These are phyloP conservation scores for Colletotrichum sp. DNA, from an alignment of 2,329 filamentous ascomycete species.

Conservation along the genomic window DNA sequence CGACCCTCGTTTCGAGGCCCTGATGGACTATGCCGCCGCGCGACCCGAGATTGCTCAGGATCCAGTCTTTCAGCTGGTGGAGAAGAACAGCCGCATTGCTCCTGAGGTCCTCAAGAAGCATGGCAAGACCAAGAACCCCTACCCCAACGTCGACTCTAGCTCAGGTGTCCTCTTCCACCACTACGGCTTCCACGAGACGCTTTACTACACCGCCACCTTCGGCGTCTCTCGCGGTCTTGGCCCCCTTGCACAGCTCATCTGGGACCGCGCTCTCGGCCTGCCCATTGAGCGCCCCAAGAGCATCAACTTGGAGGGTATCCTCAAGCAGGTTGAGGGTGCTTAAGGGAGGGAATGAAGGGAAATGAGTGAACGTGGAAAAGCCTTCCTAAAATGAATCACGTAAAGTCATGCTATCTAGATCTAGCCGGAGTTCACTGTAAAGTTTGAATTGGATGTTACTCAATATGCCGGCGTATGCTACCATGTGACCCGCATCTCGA, in stretches of 20 bases:
- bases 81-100: slow-evolving; percentile 90
- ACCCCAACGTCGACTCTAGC: slow-evolving; percentile 93
- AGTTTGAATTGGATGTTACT: not conserved
- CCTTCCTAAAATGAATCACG: not conserved
- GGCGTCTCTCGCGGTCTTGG: slow-evolving; percentile 77
- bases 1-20: slow-evolving; percentile 92
- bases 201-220: slow-evolving; percentile 87
- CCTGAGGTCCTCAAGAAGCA: slow-evolving; percentile 91
- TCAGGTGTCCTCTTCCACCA: slow-evolving; percentile 97
- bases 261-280: slow-evolving; percentile 91
- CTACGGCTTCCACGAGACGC: slow-evolving; percentile 95
- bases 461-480: not conserved
- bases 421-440: slow-evolving; percentile 5
- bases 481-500: not conserved
- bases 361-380: not conserved
- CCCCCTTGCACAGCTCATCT: slow-evolving; percentile 91
- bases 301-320: slow-evolving; percentile 87
- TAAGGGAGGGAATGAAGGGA: slow-evolving; percentile 25
- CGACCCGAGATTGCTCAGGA: slow-evolving; percentile 85
- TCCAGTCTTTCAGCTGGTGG: slow-evolving; percentile 92
- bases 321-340: slow-evolving; percentile 66
- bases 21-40: slow-evolving; percentile 92
- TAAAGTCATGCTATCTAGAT: not conserved
- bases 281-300: slow-evolving; percentile 98
- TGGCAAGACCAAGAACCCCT: slow-evolving; percentile 98